Evolutionary conservation across 148 eudicot species (phyloP).

Genomic region (Pouteria glomerata): DNA sequence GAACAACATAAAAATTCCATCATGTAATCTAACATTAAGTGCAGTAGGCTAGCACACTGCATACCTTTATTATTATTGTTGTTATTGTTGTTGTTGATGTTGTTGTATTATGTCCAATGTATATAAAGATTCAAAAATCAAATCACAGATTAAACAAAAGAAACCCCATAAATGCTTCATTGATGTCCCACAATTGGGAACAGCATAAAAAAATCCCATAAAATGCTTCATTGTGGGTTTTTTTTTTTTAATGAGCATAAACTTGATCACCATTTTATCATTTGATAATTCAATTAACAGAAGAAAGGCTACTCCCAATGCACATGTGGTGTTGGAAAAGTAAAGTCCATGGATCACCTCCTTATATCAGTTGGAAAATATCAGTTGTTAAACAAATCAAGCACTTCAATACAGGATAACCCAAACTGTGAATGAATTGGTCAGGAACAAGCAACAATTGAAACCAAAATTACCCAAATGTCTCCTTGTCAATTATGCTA

Average conservation of each 20-base stretch:
- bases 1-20: background rate
- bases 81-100: too few species aligned
- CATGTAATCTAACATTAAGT: background rate
- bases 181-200: background rate
- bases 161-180: background rate
- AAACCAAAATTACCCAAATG: background rate
- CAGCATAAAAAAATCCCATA: background rate
- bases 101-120: background rate
- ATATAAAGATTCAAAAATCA: background rate
- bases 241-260: background rate
- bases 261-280: background rate
- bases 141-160: background rate
- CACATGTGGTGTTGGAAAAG: background rate
- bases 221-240: too few species aligned
- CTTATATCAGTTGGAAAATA: background rate
- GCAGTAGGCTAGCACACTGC: background rate
- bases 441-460: background rate
- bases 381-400: background rate
- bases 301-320: background rate
- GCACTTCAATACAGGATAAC: background rate
- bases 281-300: background rate
- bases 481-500: too few species aligned
- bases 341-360: background rate
- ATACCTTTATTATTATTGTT: too few species aligned
- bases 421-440: background rate